Evolutionary conservation across 2,329 filamentous ascomycete species (phyloP).

Genomic region (Bipolaris bicolor): DNA sequence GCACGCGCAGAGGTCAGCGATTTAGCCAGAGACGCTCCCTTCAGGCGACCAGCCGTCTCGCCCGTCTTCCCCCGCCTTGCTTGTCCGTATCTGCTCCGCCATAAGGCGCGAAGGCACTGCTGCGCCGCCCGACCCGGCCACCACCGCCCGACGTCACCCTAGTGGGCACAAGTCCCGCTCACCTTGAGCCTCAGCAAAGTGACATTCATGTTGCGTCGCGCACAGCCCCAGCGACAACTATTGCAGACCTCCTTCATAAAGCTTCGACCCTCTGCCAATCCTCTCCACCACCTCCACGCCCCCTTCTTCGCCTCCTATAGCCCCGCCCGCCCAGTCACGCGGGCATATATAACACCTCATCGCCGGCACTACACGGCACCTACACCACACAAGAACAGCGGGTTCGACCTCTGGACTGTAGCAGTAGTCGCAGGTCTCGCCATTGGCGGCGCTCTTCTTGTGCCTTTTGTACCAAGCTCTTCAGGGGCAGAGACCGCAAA

Average conservation of each 20-base stretch:
- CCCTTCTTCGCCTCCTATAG: constrained; percentile 20
- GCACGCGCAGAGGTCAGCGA: neutral
- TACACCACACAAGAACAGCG: constrained; percentile 30
- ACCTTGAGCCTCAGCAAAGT: constrained; percentile 16
- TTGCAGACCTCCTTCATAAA: constrained; percentile 8
- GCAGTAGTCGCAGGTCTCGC: constrained; percentile 40
- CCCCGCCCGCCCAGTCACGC: constrained; percentile 13
- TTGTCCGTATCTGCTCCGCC: constrained; percentile 4
- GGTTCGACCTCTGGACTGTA: constrained; percentile 34
- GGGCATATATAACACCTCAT: constrained; percentile 19
- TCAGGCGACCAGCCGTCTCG: neutral
- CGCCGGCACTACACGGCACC: constrained; percentile 8
- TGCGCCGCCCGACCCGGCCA: constrained; percentile 12
- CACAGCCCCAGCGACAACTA: constrained; percentile 23
- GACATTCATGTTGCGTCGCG: constrained; percentile 35
- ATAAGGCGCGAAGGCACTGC: constrained; percentile 3
- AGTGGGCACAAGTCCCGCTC: constrained; percentile 12
- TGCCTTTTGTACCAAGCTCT: constrained; percentile 24
- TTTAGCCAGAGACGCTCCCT: neutral
- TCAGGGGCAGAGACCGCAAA: constrained; percentile 15
- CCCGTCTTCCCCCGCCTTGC: neutral
- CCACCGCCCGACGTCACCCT: constrained; percentile 14
- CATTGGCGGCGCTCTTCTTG: constrained; percentile 41
- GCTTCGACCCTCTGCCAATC: constrained; percentile 13
- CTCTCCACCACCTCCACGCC: constrained; percentile 18